phyloP scores from a whole-genome alignment of 768 basidiomycete genomes.

The Psilocybe tampanensis region DNA sequence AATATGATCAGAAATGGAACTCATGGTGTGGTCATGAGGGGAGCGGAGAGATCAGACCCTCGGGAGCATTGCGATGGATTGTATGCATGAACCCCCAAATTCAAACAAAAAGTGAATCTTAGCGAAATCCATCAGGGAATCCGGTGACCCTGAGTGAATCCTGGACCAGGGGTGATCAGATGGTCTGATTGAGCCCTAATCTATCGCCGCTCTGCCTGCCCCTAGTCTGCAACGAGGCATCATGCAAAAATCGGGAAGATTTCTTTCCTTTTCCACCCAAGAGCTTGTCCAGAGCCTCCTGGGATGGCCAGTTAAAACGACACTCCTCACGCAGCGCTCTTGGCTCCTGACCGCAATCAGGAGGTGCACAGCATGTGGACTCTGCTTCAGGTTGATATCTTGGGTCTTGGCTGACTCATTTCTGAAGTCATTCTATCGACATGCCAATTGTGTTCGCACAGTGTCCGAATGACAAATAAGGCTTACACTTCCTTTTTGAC shows the following conservation, averaged over 20 bases:
- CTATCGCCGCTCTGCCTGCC: conserved; percentile 15
- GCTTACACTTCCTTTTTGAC: too few species aligned
- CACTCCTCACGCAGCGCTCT: too few species aligned
- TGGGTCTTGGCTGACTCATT: too few species aligned
- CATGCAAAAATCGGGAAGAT: conserved; percentile 30
- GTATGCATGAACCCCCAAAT: conserved; percentile 19
- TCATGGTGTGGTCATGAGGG: conserved; percentile 24
- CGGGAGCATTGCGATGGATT: conserved; percentile 6
- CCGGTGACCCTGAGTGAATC: conserved; percentile 5
- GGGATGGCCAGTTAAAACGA: too few species aligned
- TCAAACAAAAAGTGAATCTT: conserved; percentile 9
- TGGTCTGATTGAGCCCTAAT: conserved; percentile 15
- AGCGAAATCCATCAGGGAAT: conserved; percentile 18
- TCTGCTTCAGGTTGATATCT: too few species aligned
- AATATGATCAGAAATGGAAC: conserved; percentile 11
- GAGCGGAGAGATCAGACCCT: conserved; percentile 3
- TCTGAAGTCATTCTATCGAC: too few species aligned
- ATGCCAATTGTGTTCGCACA: too few species aligned
- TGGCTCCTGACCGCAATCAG: too few species aligned
- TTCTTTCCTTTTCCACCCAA: conserved; percentile 25
- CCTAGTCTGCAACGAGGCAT: conserved; percentile 18
- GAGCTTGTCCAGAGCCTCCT: not conserved
- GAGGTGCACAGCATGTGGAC: too few species aligned
- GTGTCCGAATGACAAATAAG: too few species aligned
- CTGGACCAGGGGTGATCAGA: conserved; percentile 15